These are phyloP conservation scores for Buxus sempervirens DNA, from an alignment of 164 flowering plant species.

Conservation along the genomic window DNA sequence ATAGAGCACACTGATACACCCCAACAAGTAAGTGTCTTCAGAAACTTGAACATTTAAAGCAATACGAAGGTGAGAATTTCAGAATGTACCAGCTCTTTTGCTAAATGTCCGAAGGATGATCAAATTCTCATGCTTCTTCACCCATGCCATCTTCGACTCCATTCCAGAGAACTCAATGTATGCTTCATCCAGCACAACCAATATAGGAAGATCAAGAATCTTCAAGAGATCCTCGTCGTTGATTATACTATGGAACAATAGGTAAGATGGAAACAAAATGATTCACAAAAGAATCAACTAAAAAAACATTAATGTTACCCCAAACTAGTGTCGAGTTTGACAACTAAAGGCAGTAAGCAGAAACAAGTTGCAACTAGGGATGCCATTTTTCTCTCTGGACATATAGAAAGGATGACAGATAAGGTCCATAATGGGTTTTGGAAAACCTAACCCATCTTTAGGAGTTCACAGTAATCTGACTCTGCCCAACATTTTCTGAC, in stretches of 20 bases:
- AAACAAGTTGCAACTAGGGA: background rate
- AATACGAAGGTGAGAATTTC: background rate
- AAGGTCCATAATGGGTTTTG: too few species aligned
- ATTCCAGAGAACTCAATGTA: constrained; percentile 90
- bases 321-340: too few species aligned
- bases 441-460: background rate
- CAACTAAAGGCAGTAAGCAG: background rate
- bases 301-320: too few species aligned
- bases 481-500: too few species aligned
- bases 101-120: constrained; percentile 97
- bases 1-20: too few species aligned
- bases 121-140: constrained; percentile 82
- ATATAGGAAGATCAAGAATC: constrained; percentile 76
- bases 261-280: background rate
- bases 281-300: background rate
- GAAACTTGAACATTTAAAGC: background rate
- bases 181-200: constrained; percentile 98
- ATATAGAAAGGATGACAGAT: too few species aligned
- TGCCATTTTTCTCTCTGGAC: background rate
- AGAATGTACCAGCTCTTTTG: constrained; percentile 84
- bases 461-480: too few species aligned
- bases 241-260: constrained; percentile 56
- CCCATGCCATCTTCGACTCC: constrained; percentile 89
- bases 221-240: constrained; percentile 67
- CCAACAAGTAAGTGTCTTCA: background rate